These are phyloP conservation scores for Glycyrrhiza uralensis DNA, from an alignment of 306 rosid genomes.

Conservation along the genomic window DNA sequence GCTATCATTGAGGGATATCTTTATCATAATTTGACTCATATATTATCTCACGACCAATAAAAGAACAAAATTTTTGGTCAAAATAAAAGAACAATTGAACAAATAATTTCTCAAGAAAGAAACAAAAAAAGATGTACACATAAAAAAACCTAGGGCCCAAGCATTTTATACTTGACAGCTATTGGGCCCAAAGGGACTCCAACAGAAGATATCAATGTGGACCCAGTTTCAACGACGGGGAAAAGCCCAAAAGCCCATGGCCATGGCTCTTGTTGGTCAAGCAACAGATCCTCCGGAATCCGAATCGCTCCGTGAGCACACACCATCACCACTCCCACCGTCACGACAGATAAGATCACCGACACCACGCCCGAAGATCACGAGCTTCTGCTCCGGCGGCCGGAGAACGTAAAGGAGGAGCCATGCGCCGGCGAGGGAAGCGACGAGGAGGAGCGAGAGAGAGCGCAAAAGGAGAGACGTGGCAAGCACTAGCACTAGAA, in stretches of 20 bases:
- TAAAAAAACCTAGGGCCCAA: neutral
- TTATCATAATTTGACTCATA: neutral
- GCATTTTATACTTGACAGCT: neutral
- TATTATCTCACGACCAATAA: neutral
- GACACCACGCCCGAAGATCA: conserved; percentile 32
- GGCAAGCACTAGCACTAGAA: conserved; percentile 31
- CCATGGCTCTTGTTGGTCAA: conserved; percentile 29
- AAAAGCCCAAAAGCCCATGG: conserved; percentile 27
- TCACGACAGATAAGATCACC: conserved; percentile 30
- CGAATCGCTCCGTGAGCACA: conserved; percentile 44
- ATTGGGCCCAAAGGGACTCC: conserved; percentile 14
- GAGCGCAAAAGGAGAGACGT: conserved; percentile 36
- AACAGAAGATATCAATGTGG: conserved; percentile 14
- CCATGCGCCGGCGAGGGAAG: conserved; percentile 39
- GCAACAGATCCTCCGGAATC: conserved; percentile 45
- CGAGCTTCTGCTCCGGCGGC: conserved; percentile 35
- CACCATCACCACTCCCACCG: conserved; percentile 23
- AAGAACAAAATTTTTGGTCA: neutral
- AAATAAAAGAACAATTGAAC: no score
- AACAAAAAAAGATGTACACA: neutral
- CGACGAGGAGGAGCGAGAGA: conserved; percentile 31
- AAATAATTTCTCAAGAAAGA: neutral
- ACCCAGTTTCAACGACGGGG: conserved; percentile 8
- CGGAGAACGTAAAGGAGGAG: conserved; percentile 38
- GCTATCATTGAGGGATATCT: no score